Evolutionary conservation across 371 early-diverging fungal genomes (phyloP).

Genomic region (Actinomucor elegans): DNA sequence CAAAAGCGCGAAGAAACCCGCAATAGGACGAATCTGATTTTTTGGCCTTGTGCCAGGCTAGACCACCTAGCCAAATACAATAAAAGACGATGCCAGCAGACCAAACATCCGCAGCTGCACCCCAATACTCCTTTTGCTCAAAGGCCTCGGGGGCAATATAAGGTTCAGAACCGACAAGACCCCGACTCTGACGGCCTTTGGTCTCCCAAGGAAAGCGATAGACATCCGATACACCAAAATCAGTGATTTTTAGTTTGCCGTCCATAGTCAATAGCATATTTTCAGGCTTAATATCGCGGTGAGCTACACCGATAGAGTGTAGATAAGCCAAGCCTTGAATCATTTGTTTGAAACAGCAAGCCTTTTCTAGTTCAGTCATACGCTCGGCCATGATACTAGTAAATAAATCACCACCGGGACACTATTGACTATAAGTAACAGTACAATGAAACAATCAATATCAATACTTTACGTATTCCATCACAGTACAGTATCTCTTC

Average conservation of each 20-base stretch:
- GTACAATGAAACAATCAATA: background rate
- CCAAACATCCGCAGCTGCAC: conserved; percentile 81
- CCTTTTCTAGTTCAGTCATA: conserved; percentile 75
- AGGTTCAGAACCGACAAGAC: conserved; percentile 86
- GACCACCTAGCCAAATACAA: conserved; percentile 55
- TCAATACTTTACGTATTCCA: conserved; percentile 65
- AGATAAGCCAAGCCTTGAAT: conserved; percentile 87
- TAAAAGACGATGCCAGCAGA: conserved; percentile 84
- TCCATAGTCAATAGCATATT: conserved; percentile 86
- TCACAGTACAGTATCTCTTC: conserved; percentile 92
- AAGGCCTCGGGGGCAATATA: conserved; percentile 92
- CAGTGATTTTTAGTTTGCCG: conserved; percentile 91
- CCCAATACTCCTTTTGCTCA: conserved; percentile 72
- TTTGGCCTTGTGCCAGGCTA: conserved; percentile 73
- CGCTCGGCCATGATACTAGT: conserved; percentile 69
- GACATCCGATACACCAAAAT: conserved; percentile 96
- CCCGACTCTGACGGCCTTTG: conserved; percentile 67
- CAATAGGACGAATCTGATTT: conserved; percentile 64
- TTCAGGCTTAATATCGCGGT: conserved; percentile 88
- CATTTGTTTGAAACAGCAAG: conserved; percentile 93
- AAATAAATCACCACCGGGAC: conserved; percentile 85
- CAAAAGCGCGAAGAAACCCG: conserved; percentile 44
- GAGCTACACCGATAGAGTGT: conserved; percentile 94
- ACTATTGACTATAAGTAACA: conserved; percentile 21
- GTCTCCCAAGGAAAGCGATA: conserved; percentile 85